A percentile compares a stretch with the other conserved stretches of the same genome.
Conservation (phyloP, 176 grass and related monocot genomes). For the Cymbopogon citratus region DNA sequence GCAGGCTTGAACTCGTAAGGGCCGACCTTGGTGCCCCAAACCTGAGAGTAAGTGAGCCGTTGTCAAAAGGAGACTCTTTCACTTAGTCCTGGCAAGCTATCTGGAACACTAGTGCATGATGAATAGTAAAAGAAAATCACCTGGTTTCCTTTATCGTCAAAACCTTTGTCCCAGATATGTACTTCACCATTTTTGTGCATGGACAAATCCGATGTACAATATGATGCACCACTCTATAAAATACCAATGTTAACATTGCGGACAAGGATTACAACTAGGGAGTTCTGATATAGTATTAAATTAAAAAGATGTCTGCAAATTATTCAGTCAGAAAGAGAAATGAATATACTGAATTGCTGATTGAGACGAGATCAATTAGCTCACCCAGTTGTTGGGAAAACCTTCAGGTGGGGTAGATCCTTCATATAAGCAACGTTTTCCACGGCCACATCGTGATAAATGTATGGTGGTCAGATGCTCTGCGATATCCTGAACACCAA, state of each 20-base stretch:
- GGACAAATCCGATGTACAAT: conserved; percentile 82
- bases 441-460: conserved; percentile 76
- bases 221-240: conserved; percentile 67
- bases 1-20: conserved; percentile 89
- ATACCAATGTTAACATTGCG: conserved; percentile 6
- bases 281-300: not conserved
- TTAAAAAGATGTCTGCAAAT: not conserved
- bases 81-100: not conserved
- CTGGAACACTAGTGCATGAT: not conserved
- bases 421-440: conserved; percentile 89
- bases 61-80: conserved; percentile 5
- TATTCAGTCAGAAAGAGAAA: not conserved
- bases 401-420: conserved; percentile 77
- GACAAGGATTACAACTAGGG: not conserved
- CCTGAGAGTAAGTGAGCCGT: conserved; percentile 35
- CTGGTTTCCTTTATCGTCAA: conserved; percentile 73
- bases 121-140: conserved; percentile 20
- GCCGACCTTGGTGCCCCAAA: conserved; percentile 78
- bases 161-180: conserved; percentile 90
- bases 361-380: conserved; percentile 16
- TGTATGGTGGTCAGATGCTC: conserved; percentile 88
- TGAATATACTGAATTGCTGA: not conserved
- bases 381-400: conserved; percentile 91
- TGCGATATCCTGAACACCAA: conserved; percentile 75
- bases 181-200: conserved; percentile 77